A percentile compares a stretch with the other conserved stretches of the same genome.
These are phyloP conservation scores for Celoporthe dispersa DNA, from an alignment of 2,329 filamentous ascomycete genomes.

Conservation along the genomic window DNA sequence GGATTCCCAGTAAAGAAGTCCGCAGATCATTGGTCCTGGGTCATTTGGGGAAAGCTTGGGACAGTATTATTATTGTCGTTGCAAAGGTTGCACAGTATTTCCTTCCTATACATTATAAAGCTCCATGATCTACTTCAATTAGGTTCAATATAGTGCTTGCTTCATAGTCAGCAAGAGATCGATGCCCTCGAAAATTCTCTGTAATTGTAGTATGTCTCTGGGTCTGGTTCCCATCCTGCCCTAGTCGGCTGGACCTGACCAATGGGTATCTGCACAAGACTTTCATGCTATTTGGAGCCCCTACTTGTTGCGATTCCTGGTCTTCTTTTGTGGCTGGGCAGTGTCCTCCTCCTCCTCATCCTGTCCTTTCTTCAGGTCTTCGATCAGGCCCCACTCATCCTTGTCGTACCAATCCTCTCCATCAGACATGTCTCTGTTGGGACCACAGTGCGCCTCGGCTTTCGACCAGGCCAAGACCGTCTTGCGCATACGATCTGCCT, in stretches of 20 bases:
- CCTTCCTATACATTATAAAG: no score
- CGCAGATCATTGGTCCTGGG: background rate
- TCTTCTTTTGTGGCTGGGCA: conserved; percentile 63
- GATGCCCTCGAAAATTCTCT: background rate
- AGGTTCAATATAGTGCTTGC: no score
- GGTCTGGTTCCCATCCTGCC: background rate
- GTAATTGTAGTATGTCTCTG: background rate
- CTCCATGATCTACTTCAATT: no score
- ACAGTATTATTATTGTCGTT: background rate
- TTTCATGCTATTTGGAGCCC: background rate
- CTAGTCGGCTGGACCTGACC: background rate
- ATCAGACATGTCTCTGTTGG: conserved; percentile 77
- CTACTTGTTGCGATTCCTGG: conserved; percentile 56
- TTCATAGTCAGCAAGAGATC: no score
- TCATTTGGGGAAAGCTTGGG: background rate
- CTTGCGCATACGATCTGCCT: conserved; percentile 72
- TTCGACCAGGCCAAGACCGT: conserved; percentile 77
- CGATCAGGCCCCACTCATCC: conserved; percentile 76
- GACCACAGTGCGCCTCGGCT: conserved; percentile 72
- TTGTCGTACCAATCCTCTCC: conserved; percentile 89
- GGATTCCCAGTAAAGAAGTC: conserved; percentile 21
- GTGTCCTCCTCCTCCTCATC: conserved; percentile 81
- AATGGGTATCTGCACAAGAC: background rate
- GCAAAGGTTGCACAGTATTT: background rate
- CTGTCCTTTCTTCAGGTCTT: conserved; percentile 79